phyloP scores from a whole-genome alignment of 2,329 filamentous ascomycete genomes.

The Xylogone sp. region DNA sequence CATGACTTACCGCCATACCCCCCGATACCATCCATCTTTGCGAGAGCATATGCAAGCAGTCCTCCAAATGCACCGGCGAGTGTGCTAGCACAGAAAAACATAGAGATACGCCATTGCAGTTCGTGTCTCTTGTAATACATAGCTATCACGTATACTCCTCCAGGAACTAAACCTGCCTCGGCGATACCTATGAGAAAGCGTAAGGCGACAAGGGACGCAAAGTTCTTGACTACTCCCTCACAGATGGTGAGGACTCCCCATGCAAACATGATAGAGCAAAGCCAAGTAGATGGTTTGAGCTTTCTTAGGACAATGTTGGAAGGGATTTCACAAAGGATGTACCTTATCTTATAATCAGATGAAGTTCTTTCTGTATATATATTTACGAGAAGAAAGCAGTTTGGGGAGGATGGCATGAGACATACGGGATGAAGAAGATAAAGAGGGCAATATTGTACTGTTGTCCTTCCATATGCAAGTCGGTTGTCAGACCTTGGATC shows the following conservation, averaged over 20 bases:
- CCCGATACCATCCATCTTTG: conserved; percentile 37
- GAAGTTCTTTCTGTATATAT: neutral
- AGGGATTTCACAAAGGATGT: conserved; percentile 34
- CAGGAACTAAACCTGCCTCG: conserved; percentile 35
- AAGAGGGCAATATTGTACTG: conserved; percentile 49
- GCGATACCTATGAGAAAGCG: conserved; percentile 34
- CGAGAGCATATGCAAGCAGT: conserved; percentile 44
- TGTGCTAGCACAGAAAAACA: conserved; percentile 38
- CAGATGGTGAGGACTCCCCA: conserved; percentile 40
- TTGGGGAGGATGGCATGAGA: neutral
- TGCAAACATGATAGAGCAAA: conserved; percentile 36
- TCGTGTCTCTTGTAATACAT: conserved; percentile 48
- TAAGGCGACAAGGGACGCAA: conserved; percentile 26
- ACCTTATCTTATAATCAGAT: conserved; percentile 5
- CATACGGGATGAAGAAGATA: conserved; percentile 24
- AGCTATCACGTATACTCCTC: conserved; percentile 26
- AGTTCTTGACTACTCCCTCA: conserved; percentile 29
- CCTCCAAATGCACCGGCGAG: conserved; percentile 41
- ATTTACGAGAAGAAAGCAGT: neutral
- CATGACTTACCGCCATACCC: conserved; percentile 46
- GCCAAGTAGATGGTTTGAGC: conserved; percentile 33
- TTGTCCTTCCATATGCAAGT: conserved; percentile 46
- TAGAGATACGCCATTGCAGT: conserved; percentile 41
- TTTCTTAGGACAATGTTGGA: conserved; percentile 24
- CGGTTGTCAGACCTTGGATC: conserved; percentile 63